These are phyloP conservation scores for Triticum timopheevii DNA, from an alignment of 176 grass and related monocot genomes.

Conservation along the genomic window DNA sequence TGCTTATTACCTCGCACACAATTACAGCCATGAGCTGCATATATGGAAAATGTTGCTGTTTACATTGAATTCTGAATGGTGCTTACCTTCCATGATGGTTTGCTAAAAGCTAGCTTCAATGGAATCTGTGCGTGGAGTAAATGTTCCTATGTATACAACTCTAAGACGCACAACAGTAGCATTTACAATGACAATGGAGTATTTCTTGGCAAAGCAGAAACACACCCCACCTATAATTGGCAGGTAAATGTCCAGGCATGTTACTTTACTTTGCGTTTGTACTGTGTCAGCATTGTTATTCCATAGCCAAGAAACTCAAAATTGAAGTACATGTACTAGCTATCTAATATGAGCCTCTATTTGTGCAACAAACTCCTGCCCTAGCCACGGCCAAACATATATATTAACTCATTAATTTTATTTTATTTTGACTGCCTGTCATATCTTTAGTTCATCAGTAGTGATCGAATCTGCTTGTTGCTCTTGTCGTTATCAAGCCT, in stretches of 20 bases:
- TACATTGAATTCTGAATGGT: slow-evolving; percentile 33
- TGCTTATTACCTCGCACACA: slow-evolving; percentile 1
- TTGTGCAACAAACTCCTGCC: neutral
- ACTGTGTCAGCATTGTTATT: neutral
- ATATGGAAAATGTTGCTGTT: neutral
- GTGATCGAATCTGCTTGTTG: slow-evolving; percentile 3
- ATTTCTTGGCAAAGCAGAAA: slow-evolving; percentile 85
- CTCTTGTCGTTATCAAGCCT: neutral
- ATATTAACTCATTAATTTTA: neutral
- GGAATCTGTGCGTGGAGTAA: slow-evolving; percentile 98
- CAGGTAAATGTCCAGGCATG: slow-evolving; percentile 57
- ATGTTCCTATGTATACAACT: slow-evolving; percentile 99
- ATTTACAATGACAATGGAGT: slow-evolving; percentile 99
- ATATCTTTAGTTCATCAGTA: neutral
- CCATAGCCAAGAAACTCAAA: neutral
- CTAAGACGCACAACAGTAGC: slow-evolving; percentile 94
- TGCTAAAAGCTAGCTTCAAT: slow-evolving; percentile 89
- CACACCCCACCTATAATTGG: slow-evolving; percentile 78
- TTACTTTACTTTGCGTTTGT: slow-evolving; percentile 8
- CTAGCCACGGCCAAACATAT: neutral
- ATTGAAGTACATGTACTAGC: neutral
- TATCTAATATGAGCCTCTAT: neutral
- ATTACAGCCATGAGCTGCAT: neutral
- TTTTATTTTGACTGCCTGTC: neutral
- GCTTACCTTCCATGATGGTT: slow-evolving; percentile 10